These are phyloP conservation scores for Lepraria neglecta DNA, from an alignment of 495 filamentous ascomycete genomes.

Conservation along the genomic window DNA sequence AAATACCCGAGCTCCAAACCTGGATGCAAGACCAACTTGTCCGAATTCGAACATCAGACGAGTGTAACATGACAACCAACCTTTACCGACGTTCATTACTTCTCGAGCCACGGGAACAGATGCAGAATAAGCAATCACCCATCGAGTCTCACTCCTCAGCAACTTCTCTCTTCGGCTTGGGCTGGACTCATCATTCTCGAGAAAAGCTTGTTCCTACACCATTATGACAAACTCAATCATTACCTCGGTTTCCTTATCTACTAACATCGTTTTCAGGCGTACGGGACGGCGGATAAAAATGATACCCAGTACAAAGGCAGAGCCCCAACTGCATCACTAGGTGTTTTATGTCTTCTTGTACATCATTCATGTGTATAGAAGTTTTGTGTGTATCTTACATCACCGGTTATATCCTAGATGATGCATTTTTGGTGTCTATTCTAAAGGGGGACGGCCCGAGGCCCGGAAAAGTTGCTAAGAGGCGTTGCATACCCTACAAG, in stretches of 20 bases:
- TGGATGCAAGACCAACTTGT: constrained; percentile 86
- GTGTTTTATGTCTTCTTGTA: constrained; percentile 17
- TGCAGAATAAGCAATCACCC: constrained; percentile 17
- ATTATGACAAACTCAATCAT: constrained; percentile 17
- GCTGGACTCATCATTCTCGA: constrained; percentile 49
- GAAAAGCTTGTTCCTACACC: constrained; percentile 41
- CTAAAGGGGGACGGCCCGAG: constrained; percentile 1
- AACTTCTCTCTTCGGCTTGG: constrained; percentile 36
- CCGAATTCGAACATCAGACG: constrained; percentile 70
- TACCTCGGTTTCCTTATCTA: constrained; percentile 9
- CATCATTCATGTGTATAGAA: constrained; percentile 12
- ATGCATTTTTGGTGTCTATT: constrained; percentile 5
- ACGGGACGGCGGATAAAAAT: constrained; percentile 13
- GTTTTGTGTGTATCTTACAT: constrained; percentile 5
- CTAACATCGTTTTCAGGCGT: constrained; percentile 12
- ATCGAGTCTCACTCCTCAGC: constrained; percentile 18
- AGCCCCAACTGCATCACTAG: constrained; percentile 11
- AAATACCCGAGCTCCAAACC: constrained; percentile 84
- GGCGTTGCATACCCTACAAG: not conserved
- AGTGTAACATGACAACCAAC: constrained; percentile 65
- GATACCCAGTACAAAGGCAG: constrained; percentile 14
- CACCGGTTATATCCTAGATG: constrained; percentile 10
- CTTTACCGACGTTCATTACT: constrained; percentile 82
- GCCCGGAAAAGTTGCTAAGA: constrained; percentile 1
- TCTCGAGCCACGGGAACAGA: constrained; percentile 75